Evolutionary conservation across 2,329 filamentous ascomycete genomes (phyloP), one percentile per base, ranked within the genome.

Genomic region (Davidsoniella eucalypti): DNA sequence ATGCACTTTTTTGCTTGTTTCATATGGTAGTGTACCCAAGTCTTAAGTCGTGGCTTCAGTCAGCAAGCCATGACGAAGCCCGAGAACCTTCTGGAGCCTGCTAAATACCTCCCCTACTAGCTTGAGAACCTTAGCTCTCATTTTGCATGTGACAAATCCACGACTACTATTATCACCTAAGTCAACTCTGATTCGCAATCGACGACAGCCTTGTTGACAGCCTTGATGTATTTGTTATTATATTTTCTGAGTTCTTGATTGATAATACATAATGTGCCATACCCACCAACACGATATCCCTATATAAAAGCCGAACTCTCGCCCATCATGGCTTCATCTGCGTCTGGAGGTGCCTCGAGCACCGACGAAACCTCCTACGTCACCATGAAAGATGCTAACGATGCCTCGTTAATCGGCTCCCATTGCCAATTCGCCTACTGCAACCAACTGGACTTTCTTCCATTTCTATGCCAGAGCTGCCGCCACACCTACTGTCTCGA

Each of bases 391-490:
- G 75, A 78, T 59, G 73, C 66, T 53, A 62, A 73, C 62, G 88
- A 95, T 66, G 82, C 88, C 44, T 82, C 85, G 59, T 76, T 88
- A 21, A 82, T 96, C 58, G 92, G 92, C 65, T 78, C 78, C 55
- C 88, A 95, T 70, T 98, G 92, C 74, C 80, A 95, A 64, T 82
- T 84, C 66, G 71, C 82, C 56, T 93, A 87, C 71, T 98, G 92
- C 72, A 83, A 88, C 63, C 84, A 92, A 62, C 84, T 96, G 54
- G 92, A 96, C 67, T 96, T 98, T 65, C 78, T 98, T 4, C 92
- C 92, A 3, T 96, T 96, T 65, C 75, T 80, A 61, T 98, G 92
- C 69, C 85, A 93, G 63, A 92, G 84, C 57, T 98, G 92, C 68
- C 75, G 64, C 56, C 75, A 77, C 52, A 90, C 83, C 14, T 98